These are phyloP conservation scores for Cupressus sempervirens DNA, from an alignment of 75 land plant species.

Conservation along the genomic window DNA sequence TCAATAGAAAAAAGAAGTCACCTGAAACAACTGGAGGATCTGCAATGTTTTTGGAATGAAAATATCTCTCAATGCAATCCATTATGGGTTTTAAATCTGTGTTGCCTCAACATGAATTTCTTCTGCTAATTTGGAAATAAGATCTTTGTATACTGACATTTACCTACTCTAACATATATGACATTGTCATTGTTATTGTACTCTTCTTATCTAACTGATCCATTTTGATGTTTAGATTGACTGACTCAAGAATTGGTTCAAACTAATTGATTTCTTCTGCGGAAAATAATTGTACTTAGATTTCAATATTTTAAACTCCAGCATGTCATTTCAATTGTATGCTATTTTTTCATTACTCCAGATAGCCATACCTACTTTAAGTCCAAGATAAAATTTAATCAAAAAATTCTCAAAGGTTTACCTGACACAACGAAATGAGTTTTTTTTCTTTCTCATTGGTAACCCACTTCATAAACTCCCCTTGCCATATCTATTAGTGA, in stretches of 20 bases:
- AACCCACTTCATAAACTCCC: conserved; percentile 28
- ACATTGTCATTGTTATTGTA: too few relatives aligned
- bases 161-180: too few relatives aligned
- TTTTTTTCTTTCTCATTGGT: conserved; percentile 12
- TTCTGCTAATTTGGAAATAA: too few relatives aligned
- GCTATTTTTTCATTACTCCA: background rate
- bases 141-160: too few relatives aligned
- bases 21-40: too few relatives aligned
- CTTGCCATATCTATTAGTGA: conserved; percentile 14
- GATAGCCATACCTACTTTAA: background rate
- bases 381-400: background rate
- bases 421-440: conserved; percentile 38
- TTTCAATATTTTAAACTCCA: background rate
- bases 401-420: background rate
- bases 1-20: too few relatives aligned
- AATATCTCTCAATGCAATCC: too few relatives aligned
- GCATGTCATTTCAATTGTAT: background rate
- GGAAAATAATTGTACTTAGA: background rate
- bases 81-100: too few relatives aligned
- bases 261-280: background rate
- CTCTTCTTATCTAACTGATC: too few relatives aligned
- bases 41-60: too few relatives aligned
- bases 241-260: background rate
- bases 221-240: too few relatives aligned
- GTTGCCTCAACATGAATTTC: too few relatives aligned